These are phyloP conservation scores for Plasmodium berghei DNA, from an alignment of 169 alveolate genomes.

Conservation along the genomic window DNA sequence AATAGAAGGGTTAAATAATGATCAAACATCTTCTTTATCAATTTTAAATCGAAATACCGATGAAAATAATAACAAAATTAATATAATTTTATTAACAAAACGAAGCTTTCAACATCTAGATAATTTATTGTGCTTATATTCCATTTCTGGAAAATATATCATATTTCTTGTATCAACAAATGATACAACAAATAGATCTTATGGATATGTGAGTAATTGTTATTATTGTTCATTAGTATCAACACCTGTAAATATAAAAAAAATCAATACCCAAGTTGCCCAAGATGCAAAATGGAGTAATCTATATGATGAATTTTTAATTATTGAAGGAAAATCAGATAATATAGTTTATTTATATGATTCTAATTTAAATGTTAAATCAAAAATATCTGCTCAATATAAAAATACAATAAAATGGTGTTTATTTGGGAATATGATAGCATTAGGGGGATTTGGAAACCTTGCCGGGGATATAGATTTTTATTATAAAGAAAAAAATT, in stretches of 20 bases:
- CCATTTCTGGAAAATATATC: constrained; percentile 25
- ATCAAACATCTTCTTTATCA: not conserved
- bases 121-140: constrained; percentile 23
- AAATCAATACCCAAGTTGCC: constrained; percentile 77
- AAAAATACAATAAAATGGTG: constrained; percentile 86
- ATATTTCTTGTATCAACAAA: constrained; percentile 36
- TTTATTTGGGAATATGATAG: constrained; percentile 85
- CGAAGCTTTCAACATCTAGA: constrained; percentile 31
- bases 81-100: constrained; percentile 2
- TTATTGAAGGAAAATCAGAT: constrained; percentile 85
- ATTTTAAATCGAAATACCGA: not conserved
- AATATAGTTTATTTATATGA: constrained; percentile 80
- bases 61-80: not conserved
- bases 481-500: constrained; percentile 75
- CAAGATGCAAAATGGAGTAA: constrained; percentile 87
- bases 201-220: constrained; percentile 68
- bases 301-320: constrained; percentile 78
- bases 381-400: constrained; percentile 79
- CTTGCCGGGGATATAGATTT: constrained; percentile 85
- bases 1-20: constrained; percentile 13
- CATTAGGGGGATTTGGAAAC: constrained; percentile 86
- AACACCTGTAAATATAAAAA: constrained; percentile 39
- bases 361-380: constrained; percentile 68
- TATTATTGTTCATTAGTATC: constrained; percentile 31
- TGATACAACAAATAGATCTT: constrained; percentile 44